Base-by-base conservation (phyloP, 495 filamentous ascomycete species). In the Schizothecium vesticola region DNA sequence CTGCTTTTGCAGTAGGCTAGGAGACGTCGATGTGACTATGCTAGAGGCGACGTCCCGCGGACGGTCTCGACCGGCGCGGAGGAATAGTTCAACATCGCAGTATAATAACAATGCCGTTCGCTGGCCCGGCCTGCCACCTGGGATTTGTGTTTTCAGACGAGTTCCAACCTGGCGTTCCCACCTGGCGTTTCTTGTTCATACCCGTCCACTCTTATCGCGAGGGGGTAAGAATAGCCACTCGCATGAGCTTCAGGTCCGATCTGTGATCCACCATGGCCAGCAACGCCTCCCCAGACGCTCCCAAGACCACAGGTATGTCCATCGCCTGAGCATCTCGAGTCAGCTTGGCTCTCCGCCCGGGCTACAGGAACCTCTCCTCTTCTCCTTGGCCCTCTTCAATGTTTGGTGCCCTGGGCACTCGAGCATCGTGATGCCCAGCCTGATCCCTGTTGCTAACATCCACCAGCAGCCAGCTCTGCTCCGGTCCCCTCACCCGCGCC, bases 241-340 rank as follows among this genome's bases (percentile, higher is more conserved):
- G 60, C 68, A 64, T 67, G 67, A 66, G 64, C 56, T 43, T 61
- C 63, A 63, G 68, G 65, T 67, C 67, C 61, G 43, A 51, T 26
- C 66, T 28, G 9, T 56, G 62, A 64, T 61, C 67, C 63, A 61
- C 56, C 57, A 74, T 74, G 73, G 59, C 61, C 25, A 67, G 33
- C 33, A 64, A 22, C 33, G 65, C 13, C 16, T 64, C 72, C 51
- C 55, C 72, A 64, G 70, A 69, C n/a, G 66, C 63, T 63, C 22
- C 59, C 22, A 33, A 59, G 29, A 58, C 68, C 56, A 36, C 56
- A 70, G 68, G 74, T 75, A 72, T 72, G 29, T 43, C 26, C 21
- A 25, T 59, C 24, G 43, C 36, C 21, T 64, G 33, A 43, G 19
- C 5, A 19, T 33, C 43, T 25, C 24, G 56, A 21, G 25, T 56